Evolutionary conservation across 169 alveolate genomes (phyloP), one percentile per base, ranked within the genome.

Genomic region (Plasmodium gallinaceum): DNA sequence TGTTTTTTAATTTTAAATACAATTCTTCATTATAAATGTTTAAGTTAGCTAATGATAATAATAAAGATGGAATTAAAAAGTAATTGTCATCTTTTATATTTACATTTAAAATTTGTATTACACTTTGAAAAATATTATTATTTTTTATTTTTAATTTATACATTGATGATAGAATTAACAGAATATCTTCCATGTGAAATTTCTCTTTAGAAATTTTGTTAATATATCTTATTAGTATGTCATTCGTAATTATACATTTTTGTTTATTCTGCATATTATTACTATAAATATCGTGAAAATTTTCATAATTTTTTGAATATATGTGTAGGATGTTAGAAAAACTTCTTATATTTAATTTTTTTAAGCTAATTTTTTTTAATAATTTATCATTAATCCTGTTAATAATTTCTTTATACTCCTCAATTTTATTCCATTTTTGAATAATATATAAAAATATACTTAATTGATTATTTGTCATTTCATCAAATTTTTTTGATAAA

Each of bases 361-460:
- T 76, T 26, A 64, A 43, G 7, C 58, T 66, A n/a, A 68, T 62
- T 43, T 68, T 54, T 18, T 7, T 57, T 68, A 64, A 76, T 62
- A 76, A 62, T 64, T 68, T 45, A 6, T 54, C 32, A 64, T 64
- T 64, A 76, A 76, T 76, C 20, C 20, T 57, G 51, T 76, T 39
- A 24, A 62, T 46, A 65, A 76, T 68, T 7, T 76, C 45, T 37
- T 76, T 14, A 58, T 76, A 62, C 52, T 39, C 14, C 24, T 76
- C 78, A 1, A 32, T 46, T 26, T 57, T 76, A 14, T 64, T 48
- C 74, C 74, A 76, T 54, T 48, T 76, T 64, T 64, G 62, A 26
- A 76, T 26, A 54, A 76, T 64, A 43, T 76, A 58, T 54, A 76
- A 51, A 54, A 76, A 54, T 66, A 76, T 65, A n/a, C 89, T 76